Evolutionary conservation across 1,284 basidiomycete species (phyloP).

Genomic region (Ustilago shanxiensis): DNA sequence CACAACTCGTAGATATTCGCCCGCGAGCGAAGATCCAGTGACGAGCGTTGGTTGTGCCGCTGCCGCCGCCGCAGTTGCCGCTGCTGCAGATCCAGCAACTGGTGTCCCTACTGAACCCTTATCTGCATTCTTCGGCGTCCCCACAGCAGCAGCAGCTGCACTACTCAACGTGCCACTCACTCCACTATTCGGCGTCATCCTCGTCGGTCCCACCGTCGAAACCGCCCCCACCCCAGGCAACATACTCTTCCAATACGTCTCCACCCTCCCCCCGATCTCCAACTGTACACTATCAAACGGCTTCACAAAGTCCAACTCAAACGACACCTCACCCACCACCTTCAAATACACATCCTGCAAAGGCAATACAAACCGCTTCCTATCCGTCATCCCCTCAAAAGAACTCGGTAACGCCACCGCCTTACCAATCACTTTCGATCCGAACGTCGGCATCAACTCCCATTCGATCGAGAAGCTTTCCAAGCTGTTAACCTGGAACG

Average conservation of each 20-base stretch:
- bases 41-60: conserved; percentile 72
- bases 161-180: conserved; percentile 33
- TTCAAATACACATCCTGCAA: conserved; percentile 93
- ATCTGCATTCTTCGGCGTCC: conserved; percentile 17
- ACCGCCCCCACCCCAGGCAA: conserved; percentile 51
- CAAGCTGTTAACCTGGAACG: conserved; percentile 86
- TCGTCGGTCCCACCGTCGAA: conserved; percentile 35
- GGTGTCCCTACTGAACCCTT: conserved; percentile 27
- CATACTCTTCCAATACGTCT: conserved; percentile 70
- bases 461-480: conserved; percentile 87
- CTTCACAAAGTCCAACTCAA: conserved; percentile 87
- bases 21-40: conserved; percentile 87
- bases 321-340: conserved; percentile 93
- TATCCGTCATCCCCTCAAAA: conserved; percentile 73
- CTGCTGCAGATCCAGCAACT: conserved; percentile 18
- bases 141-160: conserved; percentile 19
- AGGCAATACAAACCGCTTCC: conserved; percentile 73
- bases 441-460: conserved; percentile 96
- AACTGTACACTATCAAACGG: conserved; percentile 93
- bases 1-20: conserved; percentile 85
- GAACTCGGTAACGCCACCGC: conserved; percentile 86
- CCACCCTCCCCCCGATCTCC: conserved; percentile 87
- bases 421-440: conserved; percentile 95
- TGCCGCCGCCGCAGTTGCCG: conserved; percentile 17
- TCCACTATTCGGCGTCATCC: conserved; percentile 63